These are phyloP conservation scores for Phytophthora europaea DNA, from an alignment of 352 stramenopile genomes.

Conservation along the genomic window DNA sequence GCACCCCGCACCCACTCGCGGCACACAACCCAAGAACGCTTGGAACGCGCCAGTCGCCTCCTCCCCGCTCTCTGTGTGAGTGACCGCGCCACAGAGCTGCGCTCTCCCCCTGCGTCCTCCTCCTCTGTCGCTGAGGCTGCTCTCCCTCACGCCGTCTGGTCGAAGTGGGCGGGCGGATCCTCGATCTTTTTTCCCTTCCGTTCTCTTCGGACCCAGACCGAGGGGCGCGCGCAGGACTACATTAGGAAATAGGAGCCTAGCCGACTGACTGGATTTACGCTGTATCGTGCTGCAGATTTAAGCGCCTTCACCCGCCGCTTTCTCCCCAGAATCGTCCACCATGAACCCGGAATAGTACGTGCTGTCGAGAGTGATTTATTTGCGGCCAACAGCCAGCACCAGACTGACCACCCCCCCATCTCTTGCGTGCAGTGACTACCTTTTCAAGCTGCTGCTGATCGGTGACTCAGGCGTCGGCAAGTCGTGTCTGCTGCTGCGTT, in stretches of 20 bases:
- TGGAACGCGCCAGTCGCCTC: conserved; percentile 34
- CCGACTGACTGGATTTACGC: conserved; percentile 10
- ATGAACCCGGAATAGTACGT: conserved; percentile 97
- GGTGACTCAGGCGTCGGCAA: conserved; percentile 98
- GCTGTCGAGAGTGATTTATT: conserved; percentile 7
- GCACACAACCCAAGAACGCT: conserved; percentile 46
- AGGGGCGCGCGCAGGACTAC: conserved; percentile 3
- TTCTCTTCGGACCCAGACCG: conserved; percentile 7
- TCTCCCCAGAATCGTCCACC: conserved; percentile 32
- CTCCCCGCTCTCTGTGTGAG: conserved; percentile 31
- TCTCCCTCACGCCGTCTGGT: conserved; percentile 2
- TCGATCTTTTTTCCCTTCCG: conserved; percentile 29
- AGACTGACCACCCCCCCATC: conserved; percentile 15
- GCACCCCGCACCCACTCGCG: conserved; percentile 26
- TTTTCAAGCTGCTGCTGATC: conserved; percentile 99
- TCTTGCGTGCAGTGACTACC: conserved; percentile 93
- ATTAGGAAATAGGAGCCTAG: not conserved
- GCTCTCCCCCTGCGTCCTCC: not conserved
- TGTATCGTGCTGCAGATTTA: conserved; percentile 30
- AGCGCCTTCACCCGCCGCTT: conserved; percentile 36
- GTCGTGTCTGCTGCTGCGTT: conserved; percentile 99
- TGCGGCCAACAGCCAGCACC: not conserved
- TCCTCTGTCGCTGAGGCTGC: not conserved
- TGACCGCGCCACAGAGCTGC: conserved; percentile 5
- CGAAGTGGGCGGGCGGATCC: conserved; percentile 19